Evolutionary conservation across 192 early-diverging fungal genomes (phyloP).

Genomic region (Coemansia sp.): DNA sequence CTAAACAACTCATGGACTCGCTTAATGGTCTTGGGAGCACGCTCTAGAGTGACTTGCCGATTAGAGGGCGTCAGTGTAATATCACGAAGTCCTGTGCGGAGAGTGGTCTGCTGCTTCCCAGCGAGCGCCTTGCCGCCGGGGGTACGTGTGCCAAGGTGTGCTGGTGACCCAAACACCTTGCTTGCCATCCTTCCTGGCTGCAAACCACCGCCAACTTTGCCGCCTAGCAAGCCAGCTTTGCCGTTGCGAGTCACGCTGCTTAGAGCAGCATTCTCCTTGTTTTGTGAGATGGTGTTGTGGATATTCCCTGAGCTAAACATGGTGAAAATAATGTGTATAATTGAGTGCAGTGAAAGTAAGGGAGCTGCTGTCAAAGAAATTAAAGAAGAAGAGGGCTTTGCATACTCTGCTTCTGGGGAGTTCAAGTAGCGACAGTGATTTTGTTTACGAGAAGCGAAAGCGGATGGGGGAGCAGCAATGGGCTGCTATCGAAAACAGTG

Average conservation of each 20-base stretch:
- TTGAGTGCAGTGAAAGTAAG: background rate
- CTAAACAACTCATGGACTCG: slow-evolving; percentile 30
- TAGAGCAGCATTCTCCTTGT: slow-evolving; percentile 37
- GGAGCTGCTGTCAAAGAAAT: background rate
- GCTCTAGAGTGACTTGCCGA: background rate
- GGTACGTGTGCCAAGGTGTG: slow-evolving; percentile 11
- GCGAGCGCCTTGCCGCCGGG: slow-evolving; percentile 14
- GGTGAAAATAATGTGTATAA: too few species aligned
- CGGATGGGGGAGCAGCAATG: background rate
- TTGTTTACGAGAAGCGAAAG: background rate
- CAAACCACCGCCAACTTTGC: slow-evolving; percentile 7
- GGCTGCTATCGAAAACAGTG: background rate
- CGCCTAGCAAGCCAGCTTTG: slow-evolving; percentile 15
- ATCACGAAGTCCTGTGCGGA: slow-evolving; percentile 21
- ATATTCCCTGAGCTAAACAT: slow-evolving; percentile 32
- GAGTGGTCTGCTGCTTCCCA: slow-evolving; percentile 6
- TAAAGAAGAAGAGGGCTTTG: slow-evolving; percentile 1
- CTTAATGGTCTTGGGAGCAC: slow-evolving; percentile 18
- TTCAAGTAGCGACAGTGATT: background rate
- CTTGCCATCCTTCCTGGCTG: background rate
- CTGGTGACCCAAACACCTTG: slow-evolving; percentile 16
- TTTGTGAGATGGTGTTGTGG: slow-evolving; percentile 10
- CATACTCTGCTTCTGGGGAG: background rate
- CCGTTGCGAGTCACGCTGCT: slow-evolving; percentile 20
- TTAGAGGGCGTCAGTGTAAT: slow-evolving; percentile 21